Evolutionary conservation across 2,329 filamentous ascomycete species (phyloP).

Genomic region (Ophiostoma australiae): DNA sequence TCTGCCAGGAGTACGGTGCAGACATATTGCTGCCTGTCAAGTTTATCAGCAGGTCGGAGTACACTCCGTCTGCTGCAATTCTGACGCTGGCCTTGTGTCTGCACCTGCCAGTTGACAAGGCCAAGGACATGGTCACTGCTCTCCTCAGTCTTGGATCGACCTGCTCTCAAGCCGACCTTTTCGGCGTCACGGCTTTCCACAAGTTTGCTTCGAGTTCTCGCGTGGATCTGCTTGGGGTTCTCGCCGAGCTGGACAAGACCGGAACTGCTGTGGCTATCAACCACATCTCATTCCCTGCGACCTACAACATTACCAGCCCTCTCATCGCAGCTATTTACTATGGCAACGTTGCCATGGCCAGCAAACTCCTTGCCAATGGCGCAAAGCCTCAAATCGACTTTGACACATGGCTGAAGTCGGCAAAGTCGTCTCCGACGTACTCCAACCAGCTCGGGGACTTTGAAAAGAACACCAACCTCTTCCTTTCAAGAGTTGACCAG

Average conservation of each 20-base stretch:
- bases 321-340: neutral
- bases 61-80: conserved; percentile 54
- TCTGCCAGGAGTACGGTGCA: conserved; percentile 70
- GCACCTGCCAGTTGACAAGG: conserved; percentile 57
- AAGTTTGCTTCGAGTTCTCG: conserved; percentile 54
- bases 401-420: conserved; percentile 58
- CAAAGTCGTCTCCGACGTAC: conserved; percentile 41
- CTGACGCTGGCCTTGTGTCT: conserved; percentile 66
- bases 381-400: conserved; percentile 51
- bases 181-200: conserved; percentile 61
- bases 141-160: conserved; percentile 68
- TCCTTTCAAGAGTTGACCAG: conserved; percentile 50
- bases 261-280: neutral
- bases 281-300: neutral
- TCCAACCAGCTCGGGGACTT: conserved; percentile 37
- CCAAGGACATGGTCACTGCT: conserved; percentile 58
- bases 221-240: conserved; percentile 33
- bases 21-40: conserved; percentile 73
- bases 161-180: conserved; percentile 64
- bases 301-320: neutral
- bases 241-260: neutral
- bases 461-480: conserved; percentile 48
- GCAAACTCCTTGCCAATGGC: neutral
- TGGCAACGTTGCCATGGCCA: neutral
- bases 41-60: conserved; percentile 44